These are phyloP conservation scores for Magnusiomyces paraingens DNA, from an alignment of 1,139 yeast species.

Conservation along the genomic window DNA sequence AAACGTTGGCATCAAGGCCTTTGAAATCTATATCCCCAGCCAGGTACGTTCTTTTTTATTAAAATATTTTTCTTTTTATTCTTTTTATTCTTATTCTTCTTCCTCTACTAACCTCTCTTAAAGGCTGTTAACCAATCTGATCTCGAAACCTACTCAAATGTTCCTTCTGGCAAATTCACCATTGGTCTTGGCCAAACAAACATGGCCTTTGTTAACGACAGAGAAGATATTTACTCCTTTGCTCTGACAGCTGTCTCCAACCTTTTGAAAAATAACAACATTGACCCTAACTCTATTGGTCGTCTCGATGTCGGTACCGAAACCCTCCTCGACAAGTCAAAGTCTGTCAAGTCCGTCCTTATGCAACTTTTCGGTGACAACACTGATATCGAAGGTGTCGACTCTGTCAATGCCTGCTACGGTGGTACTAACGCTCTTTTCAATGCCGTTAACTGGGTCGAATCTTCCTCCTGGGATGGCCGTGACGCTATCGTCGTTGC, in stretches of 20 bases:
- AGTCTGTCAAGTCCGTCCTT: conserved; percentile 91
- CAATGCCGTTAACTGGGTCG: conserved; percentile 93
- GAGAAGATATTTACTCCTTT: conserved; percentile 95
- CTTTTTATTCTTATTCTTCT: no score
- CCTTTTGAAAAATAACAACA: conserved; percentile 69
- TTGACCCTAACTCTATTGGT: conserved; percentile 79
- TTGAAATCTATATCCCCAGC: conserved; percentile 84
- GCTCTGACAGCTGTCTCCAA: conserved; percentile 74
- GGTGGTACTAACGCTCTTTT: conserved; percentile 97
- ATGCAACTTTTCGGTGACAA: conserved; percentile 92
- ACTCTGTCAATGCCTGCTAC: conserved; percentile 95
- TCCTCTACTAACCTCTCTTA: neutral
- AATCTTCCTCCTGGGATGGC: conserved; percentile 97
- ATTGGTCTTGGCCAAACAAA: conserved; percentile 98
- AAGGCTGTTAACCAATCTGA: conserved; percentile 83
- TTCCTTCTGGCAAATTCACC: conserved; percentile 93
- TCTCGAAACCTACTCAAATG: conserved; percentile 76
- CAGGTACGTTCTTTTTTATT: conserved; percentile 37
- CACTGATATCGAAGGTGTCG: conserved; percentile 91
- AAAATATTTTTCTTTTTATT: neutral
- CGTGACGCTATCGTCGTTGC: conserved; percentile 95
- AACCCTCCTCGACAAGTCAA: conserved; percentile 92
- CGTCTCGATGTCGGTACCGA: conserved; percentile 99
- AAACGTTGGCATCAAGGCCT: conserved; percentile 94
- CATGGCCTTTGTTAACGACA: conserved; percentile 95